Conservation (phyloP, 1,139 yeast genomes). For the Yamadazyma taylorii region DNA sequence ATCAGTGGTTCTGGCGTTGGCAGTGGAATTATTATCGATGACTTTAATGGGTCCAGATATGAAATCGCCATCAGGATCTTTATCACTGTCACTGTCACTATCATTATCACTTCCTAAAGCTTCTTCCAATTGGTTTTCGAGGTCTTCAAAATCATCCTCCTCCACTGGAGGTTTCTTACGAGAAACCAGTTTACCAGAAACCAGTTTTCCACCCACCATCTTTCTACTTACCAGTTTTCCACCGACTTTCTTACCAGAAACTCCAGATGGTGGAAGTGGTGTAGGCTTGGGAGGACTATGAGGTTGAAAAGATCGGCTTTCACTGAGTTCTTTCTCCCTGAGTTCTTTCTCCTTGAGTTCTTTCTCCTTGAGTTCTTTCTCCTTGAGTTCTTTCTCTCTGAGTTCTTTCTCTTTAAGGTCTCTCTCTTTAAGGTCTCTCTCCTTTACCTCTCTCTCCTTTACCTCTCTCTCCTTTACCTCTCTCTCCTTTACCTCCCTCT, state of each 20-base stretch:
- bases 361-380: conserved; percentile 3
- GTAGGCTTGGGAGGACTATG: too few species aligned
- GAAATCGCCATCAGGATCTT: conserved; percentile 14
- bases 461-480: background rate
- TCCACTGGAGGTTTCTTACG: conserved; percentile 8
- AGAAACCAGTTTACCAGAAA: background rate
- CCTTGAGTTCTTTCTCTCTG: background rate
- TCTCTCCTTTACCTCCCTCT: background rate
- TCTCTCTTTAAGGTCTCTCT: background rate
- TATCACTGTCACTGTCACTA: conserved; percentile 10
- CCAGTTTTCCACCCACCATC: background rate
- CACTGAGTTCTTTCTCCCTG: background rate
- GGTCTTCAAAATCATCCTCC: conserved; percentile 46
- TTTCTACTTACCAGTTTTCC: conserved; percentile 3
- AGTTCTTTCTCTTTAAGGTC: conserved; percentile 1
- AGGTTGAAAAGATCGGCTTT: too few species aligned
- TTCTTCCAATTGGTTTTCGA: conserved; percentile 46
- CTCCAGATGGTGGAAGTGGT: background rate
- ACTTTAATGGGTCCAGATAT: conserved; percentile 14
- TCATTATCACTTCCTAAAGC: conserved; percentile 26
- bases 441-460: background rate
- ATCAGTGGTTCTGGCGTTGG: too few species aligned
- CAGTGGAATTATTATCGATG: conserved; percentile 7
- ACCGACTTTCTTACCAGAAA: conserved; percentile 4
- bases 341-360: background rate